phyloP scores from a whole-genome alignment of 2,329 filamentous ascomycete species.

The Colletotrichum sp. region DNA sequence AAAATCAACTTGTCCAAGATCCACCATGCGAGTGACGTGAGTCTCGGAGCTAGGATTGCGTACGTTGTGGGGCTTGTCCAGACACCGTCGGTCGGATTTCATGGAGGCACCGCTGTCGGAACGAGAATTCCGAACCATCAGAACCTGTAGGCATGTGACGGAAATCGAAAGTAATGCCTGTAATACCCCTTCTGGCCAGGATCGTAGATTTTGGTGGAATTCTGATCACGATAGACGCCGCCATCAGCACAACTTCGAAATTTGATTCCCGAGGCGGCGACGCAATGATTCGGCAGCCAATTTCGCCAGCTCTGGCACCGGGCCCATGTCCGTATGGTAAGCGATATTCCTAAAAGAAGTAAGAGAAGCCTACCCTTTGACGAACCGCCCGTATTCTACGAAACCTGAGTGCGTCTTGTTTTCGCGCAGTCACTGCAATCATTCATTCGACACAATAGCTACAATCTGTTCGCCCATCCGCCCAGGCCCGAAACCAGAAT shows the following conservation, averaged over 20 bases:
- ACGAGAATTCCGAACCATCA: neutral
- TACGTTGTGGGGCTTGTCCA: neutral
- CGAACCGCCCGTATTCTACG: neutral
- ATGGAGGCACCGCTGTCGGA: neutral
- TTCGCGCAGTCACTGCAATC: neutral
- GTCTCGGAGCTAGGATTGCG: neutral
- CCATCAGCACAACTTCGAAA: neutral
- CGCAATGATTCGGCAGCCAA: neutral
- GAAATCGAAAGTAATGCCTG: neutral
- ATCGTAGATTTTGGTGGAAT: neutral
- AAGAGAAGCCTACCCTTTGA: neutral
- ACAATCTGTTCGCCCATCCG: neutral
- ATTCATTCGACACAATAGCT: neutral
- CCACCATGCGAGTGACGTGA: neutral
- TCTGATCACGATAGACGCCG: neutral
- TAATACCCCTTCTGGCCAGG: neutral
- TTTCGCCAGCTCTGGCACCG: neutral
- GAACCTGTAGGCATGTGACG: neutral
- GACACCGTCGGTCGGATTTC: neutral
- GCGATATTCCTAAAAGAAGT: neutral
- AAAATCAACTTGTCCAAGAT: neutral
- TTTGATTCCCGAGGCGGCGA: neutral
- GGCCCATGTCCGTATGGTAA: neutral
- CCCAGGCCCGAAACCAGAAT: neutral
- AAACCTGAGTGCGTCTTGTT: neutral